A percentile compares a stretch with the other conserved stretches of the same genome.
Evolutionary conservation across 495 filamentous ascomycete genomes (phyloP).

Genomic region (Penicillium macrosclerotiorum): DNA sequence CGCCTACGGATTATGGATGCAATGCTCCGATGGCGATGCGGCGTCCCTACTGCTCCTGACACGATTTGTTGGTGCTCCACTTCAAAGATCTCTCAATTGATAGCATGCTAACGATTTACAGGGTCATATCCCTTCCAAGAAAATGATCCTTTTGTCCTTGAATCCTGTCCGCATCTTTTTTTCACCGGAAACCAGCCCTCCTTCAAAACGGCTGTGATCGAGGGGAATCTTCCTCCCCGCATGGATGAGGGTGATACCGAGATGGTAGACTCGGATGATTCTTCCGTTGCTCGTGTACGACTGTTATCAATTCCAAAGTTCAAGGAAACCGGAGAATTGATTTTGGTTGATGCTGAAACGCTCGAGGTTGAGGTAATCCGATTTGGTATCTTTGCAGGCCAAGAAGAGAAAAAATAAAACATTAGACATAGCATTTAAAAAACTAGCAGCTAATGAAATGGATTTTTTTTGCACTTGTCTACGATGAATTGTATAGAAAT

Average conservation of each 20-base stretch:
- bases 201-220: constrained; percentile 74
- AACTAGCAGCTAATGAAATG: constrained; percentile 7
- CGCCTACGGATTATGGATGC: constrained; percentile 85
- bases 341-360: constrained; percentile 83
- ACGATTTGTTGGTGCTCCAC: constrained; percentile 72
- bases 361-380: constrained; percentile 70
- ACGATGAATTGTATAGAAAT: not conserved
- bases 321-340: constrained; percentile 72
- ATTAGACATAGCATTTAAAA: constrained; percentile 6
- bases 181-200: constrained; percentile 84
- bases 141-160: constrained; percentile 81
- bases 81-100: not conserved
- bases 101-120: constrained; percentile 31
- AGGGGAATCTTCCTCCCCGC: constrained; percentile 43
- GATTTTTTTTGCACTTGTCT: not conserved
- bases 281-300: constrained; percentile 64
- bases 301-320: constrained; percentile 81
- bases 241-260: constrained; percentile 39
- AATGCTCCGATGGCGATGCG: constrained; percentile 85
- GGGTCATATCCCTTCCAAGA: constrained; percentile 96
- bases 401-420: constrained; percentile 41
- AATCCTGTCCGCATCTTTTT: constrained; percentile 84
- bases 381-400: constrained; percentile 54
- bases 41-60: constrained; percentile 94
- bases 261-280: constrained; percentile 38